These are phyloP conservation scores for Cyclotella distinguenda DNA, from an alignment of 108 stramenopile species.

Conservation along the genomic window DNA sequence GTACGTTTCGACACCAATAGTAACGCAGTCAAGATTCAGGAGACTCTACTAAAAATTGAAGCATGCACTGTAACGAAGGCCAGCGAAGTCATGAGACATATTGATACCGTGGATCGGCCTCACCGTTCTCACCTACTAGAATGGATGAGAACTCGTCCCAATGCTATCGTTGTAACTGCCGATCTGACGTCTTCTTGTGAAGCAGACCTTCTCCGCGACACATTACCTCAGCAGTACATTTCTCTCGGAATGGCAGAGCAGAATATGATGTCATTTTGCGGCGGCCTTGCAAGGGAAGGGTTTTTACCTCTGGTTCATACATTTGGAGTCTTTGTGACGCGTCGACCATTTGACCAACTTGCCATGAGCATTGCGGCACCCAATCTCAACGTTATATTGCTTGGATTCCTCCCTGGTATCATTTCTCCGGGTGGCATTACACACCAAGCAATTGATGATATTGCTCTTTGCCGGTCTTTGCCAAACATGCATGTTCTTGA, in stretches of 20 bases:
- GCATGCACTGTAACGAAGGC: too few species aligned
- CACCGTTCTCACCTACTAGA: slow-evolving; percentile 12
- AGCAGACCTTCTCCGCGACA: slow-evolving; percentile 25
- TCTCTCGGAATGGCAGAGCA: slow-evolving; percentile 29
- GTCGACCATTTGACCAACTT: slow-evolving; percentile 29
- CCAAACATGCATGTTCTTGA: slow-evolving; percentile 29
- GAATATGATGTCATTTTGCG: slow-evolving; percentile 33
- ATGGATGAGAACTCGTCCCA: slow-evolving; percentile 11
- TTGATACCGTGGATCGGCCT: slow-evolving; percentile 15
- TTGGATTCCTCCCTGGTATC: slow-evolving; percentile 28
- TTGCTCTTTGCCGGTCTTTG: slow-evolving; percentile 14
- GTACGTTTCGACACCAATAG: too few species aligned
- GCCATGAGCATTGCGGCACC: slow-evolving; percentile 29
- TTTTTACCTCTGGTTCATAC: slow-evolving; percentile 24
- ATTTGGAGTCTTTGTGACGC: slow-evolving; percentile 27
- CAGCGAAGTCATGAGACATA: background rate
- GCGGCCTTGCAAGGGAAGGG: slow-evolving; percentile 24
- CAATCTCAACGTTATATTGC: slow-evolving; percentile 17
- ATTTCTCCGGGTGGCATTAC: slow-evolving; percentile 33
- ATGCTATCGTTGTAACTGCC: slow-evolving; percentile 22
- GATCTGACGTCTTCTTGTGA: slow-evolving; percentile 35
- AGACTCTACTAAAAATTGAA: too few species aligned
- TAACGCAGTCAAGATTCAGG: too few species aligned
- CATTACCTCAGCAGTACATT: slow-evolving; percentile 18
- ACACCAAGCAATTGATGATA: slow-evolving; percentile 36